Conservation (phyloP, 2,329 filamentous ascomycete genomes). For the Botrytis fragariae region DNA sequence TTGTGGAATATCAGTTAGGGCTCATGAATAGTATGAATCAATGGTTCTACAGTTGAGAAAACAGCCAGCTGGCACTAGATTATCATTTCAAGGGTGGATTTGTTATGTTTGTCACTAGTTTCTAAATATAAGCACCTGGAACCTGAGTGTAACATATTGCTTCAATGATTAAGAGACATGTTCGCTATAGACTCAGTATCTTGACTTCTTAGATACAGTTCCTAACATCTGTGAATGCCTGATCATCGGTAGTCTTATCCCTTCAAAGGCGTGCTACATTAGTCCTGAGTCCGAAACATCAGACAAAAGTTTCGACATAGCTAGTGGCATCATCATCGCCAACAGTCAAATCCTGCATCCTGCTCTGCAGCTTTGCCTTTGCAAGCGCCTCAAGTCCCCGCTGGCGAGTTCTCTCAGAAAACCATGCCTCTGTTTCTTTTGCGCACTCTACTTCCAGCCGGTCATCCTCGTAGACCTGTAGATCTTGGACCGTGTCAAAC, state of each 20-base stretch:
- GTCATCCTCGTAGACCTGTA: not conserved
- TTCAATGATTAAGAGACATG: not conserved
- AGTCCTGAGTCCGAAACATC: too few relatives aligned
- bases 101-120: rapidly evolving
- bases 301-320: rapidly evolving
- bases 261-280: too few relatives aligned
- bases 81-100: rapidly evolving
- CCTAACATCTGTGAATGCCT: too few relatives aligned
- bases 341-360: not conserved
- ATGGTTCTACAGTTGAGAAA: not conserved
- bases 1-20: not conserved
- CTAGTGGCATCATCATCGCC: rapidly evolving
- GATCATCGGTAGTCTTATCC: too few relatives aligned
- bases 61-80: not conserved
- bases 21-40: rapidly evolving
- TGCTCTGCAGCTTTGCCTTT: not conserved
- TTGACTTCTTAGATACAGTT: too few relatives aligned
- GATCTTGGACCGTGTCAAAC: not conserved
- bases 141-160: rapidly evolving
- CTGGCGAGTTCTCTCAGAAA: not conserved
- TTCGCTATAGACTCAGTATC: rapidly evolving
- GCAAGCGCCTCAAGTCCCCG: not conserved
- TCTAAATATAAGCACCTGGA: not conserved
- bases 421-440: not conserved
- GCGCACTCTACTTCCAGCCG: not conserved